phyloP scores from a whole-genome alignment of 768 basidiomycete species.

The Serendipita sp. region DNA sequence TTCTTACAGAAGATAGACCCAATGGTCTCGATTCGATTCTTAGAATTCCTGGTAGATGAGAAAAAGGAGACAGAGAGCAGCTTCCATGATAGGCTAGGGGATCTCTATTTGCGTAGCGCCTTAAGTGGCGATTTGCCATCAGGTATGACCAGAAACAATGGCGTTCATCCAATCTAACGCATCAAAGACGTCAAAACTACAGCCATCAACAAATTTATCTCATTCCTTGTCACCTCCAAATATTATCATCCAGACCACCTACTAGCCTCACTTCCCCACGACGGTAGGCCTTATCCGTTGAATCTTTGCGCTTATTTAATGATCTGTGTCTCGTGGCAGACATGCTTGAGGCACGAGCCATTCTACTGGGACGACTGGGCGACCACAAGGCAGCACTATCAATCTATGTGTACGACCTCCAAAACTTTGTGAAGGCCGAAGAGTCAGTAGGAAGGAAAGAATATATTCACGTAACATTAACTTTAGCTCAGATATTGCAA shows the following conservation, averaged over 20 bases:
- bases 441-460: slow-evolving; percentile 36
- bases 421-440: slow-evolving; percentile 76
- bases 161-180: background rate
- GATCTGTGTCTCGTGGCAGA: slow-evolving; percentile 27
- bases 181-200: slow-evolving; percentile 29
- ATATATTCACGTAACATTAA: background rate
- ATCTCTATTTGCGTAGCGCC: slow-evolving; percentile 65
- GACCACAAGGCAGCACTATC: slow-evolving; percentile 91
- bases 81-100: slow-evolving; percentile 82
- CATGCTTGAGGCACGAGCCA: slow-evolving; percentile 79
- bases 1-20: slow-evolving; percentile 61
- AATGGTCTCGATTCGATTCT: slow-evolving; percentile 54
- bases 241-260: slow-evolving; percentile 63
- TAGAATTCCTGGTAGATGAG: slow-evolving; percentile 71
- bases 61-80: slow-evolving; percentile 44
- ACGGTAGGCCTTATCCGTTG: slow-evolving; percentile 33
- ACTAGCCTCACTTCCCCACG: slow-evolving; percentile 62
- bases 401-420: slow-evolving; percentile 77
- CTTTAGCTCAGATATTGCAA: slow-evolving; percentile 62
- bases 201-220: slow-evolving; percentile 51
- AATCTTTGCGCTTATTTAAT: background rate
- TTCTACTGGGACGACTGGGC: slow-evolving; percentile 75
- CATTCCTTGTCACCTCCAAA: slow-evolving; percentile 55
- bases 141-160: background rate
- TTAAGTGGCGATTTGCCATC: slow-evolving; percentile 27